Base-by-base conservation (phyloP, 345 rosid species). In the Linum lewisii region DNA sequence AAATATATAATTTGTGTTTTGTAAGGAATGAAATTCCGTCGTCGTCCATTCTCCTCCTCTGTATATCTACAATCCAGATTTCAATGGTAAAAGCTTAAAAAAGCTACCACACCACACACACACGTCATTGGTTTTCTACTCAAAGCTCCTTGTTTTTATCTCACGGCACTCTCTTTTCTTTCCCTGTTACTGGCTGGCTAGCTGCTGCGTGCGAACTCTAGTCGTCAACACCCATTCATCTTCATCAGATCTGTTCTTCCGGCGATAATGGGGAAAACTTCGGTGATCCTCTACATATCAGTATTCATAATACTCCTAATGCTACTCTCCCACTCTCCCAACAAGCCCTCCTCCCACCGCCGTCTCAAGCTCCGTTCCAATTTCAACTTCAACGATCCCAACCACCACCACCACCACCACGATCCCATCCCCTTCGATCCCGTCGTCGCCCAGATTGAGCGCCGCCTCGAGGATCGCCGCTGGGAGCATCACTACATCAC, bases 401-500 rank as follows among this genome's bases (percentile, higher is more conserved):
- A 25, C 13, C 42, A 18, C 50, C 56, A 5, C 42, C 62, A 8
- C 36, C 85, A 42, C 36, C 85, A 42, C 26, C 91, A 75, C 69
- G 80, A 81, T 44, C 82, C 81, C 0, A 67, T 81, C 26, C 71
- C 89, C 0, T 87, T 87, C 29, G 95, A 87, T 21, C 91, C 95
- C 9, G 70, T 87, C n/a, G 81, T 87, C 23, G 87, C 89, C 0
- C 82, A 84, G 49, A 78, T 87, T 56, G 85, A 82, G 72, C 91
- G 91, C 51, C 84, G 71, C 58, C 83, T 87, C 26, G 87, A 84
- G 76, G 95, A 94, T 79, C 80, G 77, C 64, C 85, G 71, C 26
- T 90, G 99, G 99, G 96, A 94, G 81, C 72, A 72, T 70, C 80
- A 72, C 64, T 74, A 81, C 77, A 58, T 84, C 63, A 84, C 84